Conservation (phyloP, 2,329 filamentous ascomycete species). For the Teratosphaeriaceae sp. region DNA sequence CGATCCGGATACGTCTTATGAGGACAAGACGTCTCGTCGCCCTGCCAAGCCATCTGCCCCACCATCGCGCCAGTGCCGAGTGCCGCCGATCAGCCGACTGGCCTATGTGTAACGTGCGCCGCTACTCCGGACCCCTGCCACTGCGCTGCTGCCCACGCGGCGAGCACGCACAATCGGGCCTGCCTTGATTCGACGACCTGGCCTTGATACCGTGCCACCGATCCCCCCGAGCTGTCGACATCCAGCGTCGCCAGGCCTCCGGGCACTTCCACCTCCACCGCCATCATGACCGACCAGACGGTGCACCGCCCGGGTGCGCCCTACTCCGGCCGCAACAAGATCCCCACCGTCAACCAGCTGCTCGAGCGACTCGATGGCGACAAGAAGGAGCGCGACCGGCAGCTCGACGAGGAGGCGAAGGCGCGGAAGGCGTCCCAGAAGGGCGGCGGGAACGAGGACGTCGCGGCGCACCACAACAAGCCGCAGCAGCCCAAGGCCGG, state of each 20-base stretch:
- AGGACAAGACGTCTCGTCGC: too few relatives aligned
- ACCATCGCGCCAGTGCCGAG: too few relatives aligned
- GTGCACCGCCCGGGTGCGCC: slow-evolving; percentile 55
- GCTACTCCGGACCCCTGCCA: too few relatives aligned
- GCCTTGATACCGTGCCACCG: too few relatives aligned
- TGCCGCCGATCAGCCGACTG: too few relatives aligned
- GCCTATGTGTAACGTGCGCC: too few relatives aligned
- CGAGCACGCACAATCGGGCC: too few relatives aligned
- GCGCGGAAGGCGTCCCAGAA: slow-evolving; percentile 61
- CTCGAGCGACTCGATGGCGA: slow-evolving; percentile 70
- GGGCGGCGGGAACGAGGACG: slow-evolving; percentile 50
- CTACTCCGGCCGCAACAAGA: slow-evolving; percentile 75
- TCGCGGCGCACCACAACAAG: slow-evolving; percentile 44
- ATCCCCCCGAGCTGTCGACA: too few relatives aligned
- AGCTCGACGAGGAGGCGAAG: slow-evolving; percentile 56
- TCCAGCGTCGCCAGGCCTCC: slow-evolving; percentile 6
- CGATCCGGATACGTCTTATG: too few relatives aligned
- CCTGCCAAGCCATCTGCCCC: too few relatives aligned
- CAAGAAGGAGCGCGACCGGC: slow-evolving; percentile 67
- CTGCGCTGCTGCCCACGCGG: too few relatives aligned
- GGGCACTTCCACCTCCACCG: slow-evolving; percentile 9
- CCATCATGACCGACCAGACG: slow-evolving; percentile 37
- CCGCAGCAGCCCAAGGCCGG: slow-evolving; percentile 39
- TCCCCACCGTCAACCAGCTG: slow-evolving; percentile 84
- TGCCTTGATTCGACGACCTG: too few relatives aligned